Base-by-base conservation (phyloP, 805 yeast genomes). In the Yamadazyma kitorensis region DNA sequence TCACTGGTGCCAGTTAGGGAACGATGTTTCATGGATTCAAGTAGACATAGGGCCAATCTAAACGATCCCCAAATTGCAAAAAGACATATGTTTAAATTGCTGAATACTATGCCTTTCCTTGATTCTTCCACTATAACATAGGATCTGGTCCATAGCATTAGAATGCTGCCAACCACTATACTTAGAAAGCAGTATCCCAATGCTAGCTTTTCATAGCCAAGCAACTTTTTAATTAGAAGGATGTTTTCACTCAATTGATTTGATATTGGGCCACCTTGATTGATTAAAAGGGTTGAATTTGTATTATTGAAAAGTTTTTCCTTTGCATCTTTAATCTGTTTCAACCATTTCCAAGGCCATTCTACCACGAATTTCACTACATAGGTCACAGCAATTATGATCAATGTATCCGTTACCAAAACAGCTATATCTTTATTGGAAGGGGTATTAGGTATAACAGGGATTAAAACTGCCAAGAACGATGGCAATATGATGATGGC, bases 341-440 rank as follows among this genome's bases (percentile, higher is more conserved):
- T 32, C 12, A 55, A 44, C 71, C 70, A 65, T n/a, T 45, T 44
- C 67, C 69, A 64, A 0, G 71, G 71, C 71, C 70, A 65, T 29
- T 64, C 70, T 11, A 58, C 45, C 0, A 59, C 31, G 22, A 58
- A 58, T 33, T 55, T 54, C 10, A 65, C 48, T 2, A 54, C 45
- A 60, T 64, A 60, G 17, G 64, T 52, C 1, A 64, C 49, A n/a
- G 61, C 24, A 6, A 57, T 16, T 3, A 66, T 48, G 5, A 60
- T 53, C 14, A 64, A 45, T 1, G 52, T 34, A 39, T 64, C 68
- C 16, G 64, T 57, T 12, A 61, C 34, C 5, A 62, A 33, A 24
- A 47, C 43, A 2, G 57, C 59, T 5, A 56, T 17, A 13, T 39
- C 46, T 8, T 40, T 29, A 15, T 17, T 27, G 8, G 40, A 34